phyloP scores from a whole-genome alignment of 306 rosid genomes.

The Alnus rubra region DNA sequence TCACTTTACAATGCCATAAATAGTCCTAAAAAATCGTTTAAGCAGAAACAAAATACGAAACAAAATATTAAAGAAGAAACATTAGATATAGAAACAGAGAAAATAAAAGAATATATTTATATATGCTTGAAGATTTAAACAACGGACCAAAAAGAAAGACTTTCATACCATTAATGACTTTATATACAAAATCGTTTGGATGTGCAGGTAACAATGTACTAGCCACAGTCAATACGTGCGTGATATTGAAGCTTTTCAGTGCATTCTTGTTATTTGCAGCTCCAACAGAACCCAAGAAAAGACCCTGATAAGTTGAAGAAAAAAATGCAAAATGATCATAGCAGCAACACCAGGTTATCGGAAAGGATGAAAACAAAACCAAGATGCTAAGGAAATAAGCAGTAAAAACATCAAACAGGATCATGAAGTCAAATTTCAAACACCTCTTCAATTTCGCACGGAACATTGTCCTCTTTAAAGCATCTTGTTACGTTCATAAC shows the following conservation, averaged over 20 bases:
- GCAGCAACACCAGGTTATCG: not conserved
- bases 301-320: slow-evolving; percentile 49
- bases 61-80: not conserved
- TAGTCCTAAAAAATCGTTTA: slow-evolving; percentile 5
- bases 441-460: slow-evolving; percentile 74
- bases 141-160: slow-evolving; percentile 15
- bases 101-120: not conserved
- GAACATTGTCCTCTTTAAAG: slow-evolving; percentile 47
- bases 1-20: slow-evolving; percentile 22
- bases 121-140: slow-evolving; percentile 7
- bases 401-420: not conserved
- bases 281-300: slow-evolving; percentile 78
- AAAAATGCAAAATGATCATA: not conserved
- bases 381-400: not conserved
- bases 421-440: not conserved
- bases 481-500: slow-evolving; percentile 23
- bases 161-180: slow-evolving; percentile 55
- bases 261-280: slow-evolving; percentile 56
- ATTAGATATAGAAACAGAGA: not conserved
- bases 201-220: slow-evolving; percentile 42
- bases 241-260: slow-evolving; percentile 56
- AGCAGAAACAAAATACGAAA: not conserved
- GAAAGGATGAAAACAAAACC: slow-evolving; percentile 11
- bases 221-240: slow-evolving; percentile 83
- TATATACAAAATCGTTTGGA: slow-evolving; percentile 62